These are phyloP conservation scores for Trichoderma sp. DNA, from an alignment of 2,329 filamentous ascomycete genomes.

Conservation along the genomic window DNA sequence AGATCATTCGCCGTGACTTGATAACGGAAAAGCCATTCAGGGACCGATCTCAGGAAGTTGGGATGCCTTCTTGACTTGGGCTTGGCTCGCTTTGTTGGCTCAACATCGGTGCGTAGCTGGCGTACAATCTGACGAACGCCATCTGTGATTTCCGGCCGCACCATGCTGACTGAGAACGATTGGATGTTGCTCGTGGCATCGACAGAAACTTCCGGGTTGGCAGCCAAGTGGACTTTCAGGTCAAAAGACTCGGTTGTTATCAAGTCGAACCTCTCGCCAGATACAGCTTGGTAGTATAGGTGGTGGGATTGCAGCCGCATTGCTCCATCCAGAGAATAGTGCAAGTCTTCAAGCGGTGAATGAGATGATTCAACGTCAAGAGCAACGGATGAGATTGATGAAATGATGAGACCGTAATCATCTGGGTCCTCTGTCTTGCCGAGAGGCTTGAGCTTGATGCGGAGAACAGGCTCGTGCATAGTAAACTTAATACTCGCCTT, in stretches of 20 bases:
- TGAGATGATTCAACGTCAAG: conserved; percentile 96
- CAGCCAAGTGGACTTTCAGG: conserved; percentile 78
- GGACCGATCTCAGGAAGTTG: conserved; percentile 75
- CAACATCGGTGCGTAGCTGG: conserved; percentile 71
- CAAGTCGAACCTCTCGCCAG: conserved; percentile 79
- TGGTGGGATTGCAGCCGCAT: conserved; percentile 82
- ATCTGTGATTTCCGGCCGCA: conserved; percentile 87
- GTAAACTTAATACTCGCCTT: conserved; percentile 95
- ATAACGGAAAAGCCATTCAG: conserved; percentile 79
- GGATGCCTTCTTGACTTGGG: conserved; percentile 51
- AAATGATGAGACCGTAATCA: conserved; percentile 94
- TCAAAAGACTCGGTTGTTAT: conserved; percentile 86
- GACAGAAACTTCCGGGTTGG: conserved; percentile 81
- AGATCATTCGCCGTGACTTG: conserved; percentile 86
- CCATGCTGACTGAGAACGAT: conserved; percentile 84
- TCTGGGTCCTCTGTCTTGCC: conserved; percentile 62
- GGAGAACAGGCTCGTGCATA: conserved; percentile 90
- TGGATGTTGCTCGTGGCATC: conserved; percentile 76
- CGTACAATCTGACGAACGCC: conserved; percentile 88
- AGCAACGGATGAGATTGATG: conserved; percentile 88
- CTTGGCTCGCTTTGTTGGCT: conserved; percentile 54
- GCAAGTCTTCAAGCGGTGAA: conserved; percentile 74
- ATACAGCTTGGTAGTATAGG: conserved; percentile 89
- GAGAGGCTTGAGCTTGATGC: conserved; percentile 82
- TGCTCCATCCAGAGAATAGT: conserved; percentile 82